Conservation (phyloP, 1,284 basidiomycete genomes). For the Ganoderma boninense region DNA sequence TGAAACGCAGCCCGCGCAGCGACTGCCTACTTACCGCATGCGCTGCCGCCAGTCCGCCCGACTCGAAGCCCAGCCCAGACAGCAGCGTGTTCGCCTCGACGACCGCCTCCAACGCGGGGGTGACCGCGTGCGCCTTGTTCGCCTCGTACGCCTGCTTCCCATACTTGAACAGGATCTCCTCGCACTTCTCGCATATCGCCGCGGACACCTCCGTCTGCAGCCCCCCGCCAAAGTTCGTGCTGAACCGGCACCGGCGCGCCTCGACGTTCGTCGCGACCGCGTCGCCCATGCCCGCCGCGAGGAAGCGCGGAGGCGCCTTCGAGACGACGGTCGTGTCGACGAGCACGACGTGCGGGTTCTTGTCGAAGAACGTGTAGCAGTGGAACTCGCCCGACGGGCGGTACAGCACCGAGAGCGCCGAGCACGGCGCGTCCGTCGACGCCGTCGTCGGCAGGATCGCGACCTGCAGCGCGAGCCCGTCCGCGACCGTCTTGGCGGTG, state of each 20-base stretch:
- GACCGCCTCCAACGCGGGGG: conserved; percentile 46
- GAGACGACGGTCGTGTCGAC: conserved; percentile 46
- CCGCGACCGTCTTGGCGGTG: conserved; percentile 43
- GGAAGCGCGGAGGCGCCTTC: conserved; percentile 43
- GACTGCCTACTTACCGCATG: conserved; percentile 39
- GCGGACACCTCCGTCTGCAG: conserved; percentile 42
- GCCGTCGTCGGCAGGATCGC: conserved; percentile 45
- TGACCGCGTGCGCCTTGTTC: conserved; percentile 43
- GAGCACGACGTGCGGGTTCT: conserved; percentile 44
- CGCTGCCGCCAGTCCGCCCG: conserved; percentile 45
- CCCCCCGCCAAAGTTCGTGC: conserved; percentile 45
- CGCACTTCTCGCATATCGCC: conserved; percentile 45
- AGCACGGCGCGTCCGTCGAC: conserved; percentile 47
- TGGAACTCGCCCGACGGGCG: conserved; percentile 44
- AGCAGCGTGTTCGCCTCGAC: conserved; percentile 47
- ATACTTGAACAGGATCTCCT: conserved; percentile 47
- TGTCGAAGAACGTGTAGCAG: conserved; percentile 44
- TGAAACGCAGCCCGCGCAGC: neutral
- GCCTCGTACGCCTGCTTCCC: conserved; percentile 46
- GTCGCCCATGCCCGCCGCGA: conserved; percentile 46
- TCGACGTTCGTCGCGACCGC: conserved; percentile 48
- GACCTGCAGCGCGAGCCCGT: conserved; percentile 39
- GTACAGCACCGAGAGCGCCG: conserved; percentile 46
- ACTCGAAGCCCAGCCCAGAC: conserved; percentile 45
- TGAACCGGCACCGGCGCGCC: conserved; percentile 40